These are phyloP conservation scores for Aechmea fasciata DNA, from an alignment of 176 grass and related monocot genomes.

Conservation along the genomic window DNA sequence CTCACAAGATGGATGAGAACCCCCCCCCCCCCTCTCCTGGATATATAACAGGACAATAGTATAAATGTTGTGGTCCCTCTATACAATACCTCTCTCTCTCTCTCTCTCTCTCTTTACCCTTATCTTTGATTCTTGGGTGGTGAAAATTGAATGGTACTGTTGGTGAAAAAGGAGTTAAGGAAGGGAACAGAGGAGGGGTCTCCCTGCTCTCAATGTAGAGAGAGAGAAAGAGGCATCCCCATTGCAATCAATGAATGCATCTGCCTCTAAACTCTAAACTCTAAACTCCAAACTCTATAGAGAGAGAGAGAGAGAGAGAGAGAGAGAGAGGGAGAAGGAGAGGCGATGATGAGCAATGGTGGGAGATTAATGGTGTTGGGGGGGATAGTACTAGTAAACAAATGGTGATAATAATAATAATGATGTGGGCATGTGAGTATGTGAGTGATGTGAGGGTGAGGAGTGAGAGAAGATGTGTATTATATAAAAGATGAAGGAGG, in stretches of 20 bases:
- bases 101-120: conserved; percentile 1
- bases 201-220: too few relatives aligned
- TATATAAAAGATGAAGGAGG: neutral
- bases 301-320: neutral
- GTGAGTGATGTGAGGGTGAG: too few relatives aligned
- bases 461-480: neutral
- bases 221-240: conserved; percentile 4
- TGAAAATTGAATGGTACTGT: neutral
- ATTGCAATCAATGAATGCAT: conserved; percentile 18
- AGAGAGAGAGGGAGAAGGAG: neutral
- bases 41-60: too few relatives aligned
- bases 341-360: neutral
- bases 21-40: neutral
- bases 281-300: too few relatives aligned
- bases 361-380: neutral
- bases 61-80: neutral
- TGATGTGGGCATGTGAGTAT: neutral
- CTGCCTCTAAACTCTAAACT: conserved; percentile 10
- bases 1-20: neutral
- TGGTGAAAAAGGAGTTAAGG: conserved; percentile 5
- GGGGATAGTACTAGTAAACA: neutral
- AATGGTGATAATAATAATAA: neutral
- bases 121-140: conserved; percentile 8
- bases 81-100: neutral
- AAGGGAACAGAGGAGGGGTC: neutral